phyloP scores from a whole-genome alignment of 257 asterid genomes.

The Cordia subcordata region DNA sequence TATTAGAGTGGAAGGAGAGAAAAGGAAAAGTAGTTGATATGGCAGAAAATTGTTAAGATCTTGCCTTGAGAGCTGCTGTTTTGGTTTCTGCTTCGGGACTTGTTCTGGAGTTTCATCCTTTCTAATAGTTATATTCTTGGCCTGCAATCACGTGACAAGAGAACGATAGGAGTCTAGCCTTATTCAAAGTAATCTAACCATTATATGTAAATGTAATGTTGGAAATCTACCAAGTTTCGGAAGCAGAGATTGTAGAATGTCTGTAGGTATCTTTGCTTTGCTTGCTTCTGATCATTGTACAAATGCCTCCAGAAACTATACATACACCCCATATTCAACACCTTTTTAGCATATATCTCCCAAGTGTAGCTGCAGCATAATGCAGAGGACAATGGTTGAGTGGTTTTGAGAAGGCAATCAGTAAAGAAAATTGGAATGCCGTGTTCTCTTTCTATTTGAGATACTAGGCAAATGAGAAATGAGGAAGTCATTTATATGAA shows the following conservation, averaged over 20 bases:
- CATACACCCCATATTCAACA: constrained; percentile 72
- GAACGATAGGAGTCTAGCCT: not conserved
- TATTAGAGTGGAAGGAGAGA: too few relatives aligned
- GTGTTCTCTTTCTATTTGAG: not conserved
- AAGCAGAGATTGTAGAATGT: constrained; percentile 71
- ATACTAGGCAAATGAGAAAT: not conserved
- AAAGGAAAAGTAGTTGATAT: too few relatives aligned
- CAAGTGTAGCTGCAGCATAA: constrained; percentile 71
- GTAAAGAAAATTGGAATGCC: not conserved
- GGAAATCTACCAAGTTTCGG: constrained; percentile 53
- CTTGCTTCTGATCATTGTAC: constrained; percentile 55
- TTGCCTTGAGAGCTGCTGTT: constrained; percentile 46
- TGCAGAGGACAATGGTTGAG: not conserved
- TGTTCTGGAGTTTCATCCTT: constrained; percentile 49
- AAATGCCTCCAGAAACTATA: constrained; percentile 78
- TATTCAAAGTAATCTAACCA: not conserved
- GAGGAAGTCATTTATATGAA: too few relatives aligned
- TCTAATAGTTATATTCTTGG: constrained; percentile 37
- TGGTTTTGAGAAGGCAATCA: not conserved
- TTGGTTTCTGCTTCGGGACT: constrained; percentile 43
- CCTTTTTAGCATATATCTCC: constrained; percentile 86
- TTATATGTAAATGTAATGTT: not conserved
- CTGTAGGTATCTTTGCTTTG: constrained; percentile 67
- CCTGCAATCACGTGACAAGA: constrained; percentile 33
- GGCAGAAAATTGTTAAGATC: constrained; percentile 3